Evolutionary conservation across 495 filamentous ascomycete genomes (phyloP), one percentile per base, ranked within the genome.

Genomic region (Tuber calosporum): DNA sequence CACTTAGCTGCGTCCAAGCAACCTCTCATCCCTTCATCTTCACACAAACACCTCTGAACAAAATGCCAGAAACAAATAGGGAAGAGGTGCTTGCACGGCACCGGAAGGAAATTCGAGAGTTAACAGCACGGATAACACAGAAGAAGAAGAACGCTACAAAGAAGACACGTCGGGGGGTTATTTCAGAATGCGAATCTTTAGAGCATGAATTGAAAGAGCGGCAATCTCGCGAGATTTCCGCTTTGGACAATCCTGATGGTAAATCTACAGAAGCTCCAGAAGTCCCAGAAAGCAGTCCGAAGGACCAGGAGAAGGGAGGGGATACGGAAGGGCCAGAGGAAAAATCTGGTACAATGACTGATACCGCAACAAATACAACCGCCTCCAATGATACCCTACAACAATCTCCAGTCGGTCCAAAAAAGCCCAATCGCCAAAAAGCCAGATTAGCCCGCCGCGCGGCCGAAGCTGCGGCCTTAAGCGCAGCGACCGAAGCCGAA

Each of bases 131-230:
- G 37, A 90, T 95, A 75, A 97, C 92, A 9, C 93, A 92, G 84
- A 97, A 97, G 85, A 97, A 97, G 85, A 97, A 97, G 84, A 87
- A 89, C 71, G 93, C 95, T 38, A 95, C 91, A 48, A 99, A 97
- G 84, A 98, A 97, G 87, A 97, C 93, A 22, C 88, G 95, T 41
- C 96, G 93, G 83, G 90, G 90, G 58, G 86, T 98, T 77, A 93
- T 91, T 79, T 89, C 93, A 75, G 91, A 96, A 83, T 95, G 93
- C 82, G 90, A 89, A 40, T 84, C 86, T 72, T 86, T 94, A 72
- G 92, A 94, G 82, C 82, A 84, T 30, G 85, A 90, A 42, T 82
- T 94, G n/a, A 87, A 86, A 68, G 88, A 90, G 72, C 83, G 83
- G 67, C 93, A 96, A 2, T 85, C 86, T 40, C 82, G 81, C 1